Percentiles rank a stretch among this genome's conserved stretches.
Evolutionary conservation across 768 basidiomycete genomes (phyloP).

Genomic region (Termitomyces sp.): DNA sequence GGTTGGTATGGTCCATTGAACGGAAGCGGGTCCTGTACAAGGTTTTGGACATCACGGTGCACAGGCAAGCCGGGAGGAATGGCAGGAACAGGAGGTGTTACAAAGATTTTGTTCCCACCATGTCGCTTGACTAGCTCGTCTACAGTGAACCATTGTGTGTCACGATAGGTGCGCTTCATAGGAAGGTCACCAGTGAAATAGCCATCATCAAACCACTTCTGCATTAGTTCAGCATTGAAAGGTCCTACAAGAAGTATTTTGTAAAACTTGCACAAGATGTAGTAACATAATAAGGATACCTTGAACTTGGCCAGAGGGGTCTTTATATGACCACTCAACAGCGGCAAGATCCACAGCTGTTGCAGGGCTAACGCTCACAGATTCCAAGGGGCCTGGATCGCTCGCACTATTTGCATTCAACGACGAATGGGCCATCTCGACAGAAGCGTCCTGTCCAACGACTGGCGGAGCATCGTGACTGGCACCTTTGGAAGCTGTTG

Average conservation of each 20-base stretch:
- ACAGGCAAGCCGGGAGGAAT: constrained; percentile 47
- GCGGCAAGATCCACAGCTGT: constrained; percentile 47
- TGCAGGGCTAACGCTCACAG: constrained; percentile 25
- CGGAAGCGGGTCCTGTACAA: constrained; percentile 32
- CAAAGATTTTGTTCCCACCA: constrained; percentile 54
- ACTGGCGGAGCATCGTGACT: background rate
- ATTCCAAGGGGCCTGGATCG: constrained; percentile 9
- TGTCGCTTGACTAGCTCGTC: constrained; percentile 50
- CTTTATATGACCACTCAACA: constrained; percentile 89
- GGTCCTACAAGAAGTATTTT: constrained; percentile 50
- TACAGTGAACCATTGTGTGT: constrained; percentile 62
- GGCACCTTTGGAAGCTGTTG: background rate
- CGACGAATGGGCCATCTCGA: constrained; percentile 12
- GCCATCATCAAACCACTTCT: constrained; percentile 89
- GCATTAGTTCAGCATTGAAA: constrained; percentile 86
- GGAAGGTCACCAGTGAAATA: constrained; percentile 82
- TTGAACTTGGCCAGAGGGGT: constrained; percentile 89
- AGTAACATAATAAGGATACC: constrained; percentile 39
- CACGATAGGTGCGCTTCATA: constrained; percentile 75
- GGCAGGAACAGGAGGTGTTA: constrained; percentile 39
- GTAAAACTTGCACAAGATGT: constrained; percentile 4
- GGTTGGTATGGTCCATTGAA: constrained; percentile 62
- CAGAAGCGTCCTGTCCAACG: constrained; percentile 1
- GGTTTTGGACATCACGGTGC: constrained; percentile 42
- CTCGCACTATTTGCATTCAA: constrained; percentile 11